Percentiles rank a stretch among this genome's conserved stretches.
These are phyloP conservation scores for Globisporangium lucens DNA, from an alignment of 352 stramenopile genomes.

Conservation along the genomic window DNA sequence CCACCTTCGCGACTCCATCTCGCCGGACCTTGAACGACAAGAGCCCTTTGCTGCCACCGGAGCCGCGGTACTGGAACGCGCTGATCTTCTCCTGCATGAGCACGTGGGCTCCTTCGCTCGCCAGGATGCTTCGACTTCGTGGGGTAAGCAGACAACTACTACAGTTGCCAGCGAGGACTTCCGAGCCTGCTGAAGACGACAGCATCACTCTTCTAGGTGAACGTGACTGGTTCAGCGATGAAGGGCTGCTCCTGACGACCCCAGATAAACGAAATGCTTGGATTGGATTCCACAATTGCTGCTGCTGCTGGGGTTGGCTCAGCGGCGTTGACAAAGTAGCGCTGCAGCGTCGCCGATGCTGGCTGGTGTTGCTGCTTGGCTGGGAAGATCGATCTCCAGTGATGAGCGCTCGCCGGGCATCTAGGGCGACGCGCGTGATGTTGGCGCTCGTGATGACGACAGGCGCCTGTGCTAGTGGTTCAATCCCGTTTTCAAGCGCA, in stretches of 20 bases:
- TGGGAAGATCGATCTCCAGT: neutral
- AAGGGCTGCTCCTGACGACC: neutral
- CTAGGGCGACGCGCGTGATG: conserved; percentile 14
- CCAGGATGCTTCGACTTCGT: conserved; percentile 16
- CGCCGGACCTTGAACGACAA: conserved; percentile 14
- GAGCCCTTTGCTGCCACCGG: conserved; percentile 2
- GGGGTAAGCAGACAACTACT: conserved; percentile 2
- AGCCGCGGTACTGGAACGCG: conserved; percentile 18
- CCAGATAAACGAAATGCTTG: neutral
- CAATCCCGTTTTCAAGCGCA: conserved; percentile 10
- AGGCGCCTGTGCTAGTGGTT: conserved; percentile 8
- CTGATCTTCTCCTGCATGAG: conserved; percentile 20
- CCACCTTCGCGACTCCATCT: conserved; percentile 5
- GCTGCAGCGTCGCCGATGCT: neutral
- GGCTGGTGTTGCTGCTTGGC: neutral
- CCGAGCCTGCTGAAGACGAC: neutral
- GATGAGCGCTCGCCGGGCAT: neutral
- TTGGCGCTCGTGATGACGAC: conserved; percentile 17
- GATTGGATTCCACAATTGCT: neutral
- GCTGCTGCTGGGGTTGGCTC: neutral
- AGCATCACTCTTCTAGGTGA: neutral
- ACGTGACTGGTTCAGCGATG: neutral
- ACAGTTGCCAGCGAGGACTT: neutral
- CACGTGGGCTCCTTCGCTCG: conserved; percentile 16
- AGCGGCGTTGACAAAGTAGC: neutral